These are phyloP conservation scores for Curvularia verruculosa DNA, from an alignment of 2,329 filamentous ascomycete genomes.

Conservation along the genomic window DNA sequence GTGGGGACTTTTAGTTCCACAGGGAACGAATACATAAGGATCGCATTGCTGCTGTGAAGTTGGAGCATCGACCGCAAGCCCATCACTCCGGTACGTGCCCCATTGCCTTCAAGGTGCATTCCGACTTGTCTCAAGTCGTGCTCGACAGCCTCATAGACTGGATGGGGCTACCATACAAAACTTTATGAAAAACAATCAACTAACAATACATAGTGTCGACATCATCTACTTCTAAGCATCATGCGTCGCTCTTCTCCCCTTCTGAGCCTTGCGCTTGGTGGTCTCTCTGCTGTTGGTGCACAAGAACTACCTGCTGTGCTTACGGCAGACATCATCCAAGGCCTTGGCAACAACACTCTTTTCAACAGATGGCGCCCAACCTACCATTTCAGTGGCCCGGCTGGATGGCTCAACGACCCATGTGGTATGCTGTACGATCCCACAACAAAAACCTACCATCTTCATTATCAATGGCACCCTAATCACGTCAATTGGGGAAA, in stretches of 20 bases:
- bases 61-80: constrained; percentile 7
- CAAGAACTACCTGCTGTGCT: constrained; percentile 37
- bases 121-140: neutral
- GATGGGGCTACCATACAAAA: neutral
- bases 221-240: constrained; percentile 6
- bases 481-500: constrained; percentile 57
- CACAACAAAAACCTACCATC: constrained; percentile 55
- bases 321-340: constrained; percentile 35
- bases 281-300: constrained; percentile 23
- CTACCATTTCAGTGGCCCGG: constrained; percentile 56
- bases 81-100: constrained; percentile 8
- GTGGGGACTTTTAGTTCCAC: constrained; percentile 14
- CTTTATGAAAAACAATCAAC: neutral
- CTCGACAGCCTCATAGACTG: neutral
- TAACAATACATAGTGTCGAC: constrained; percentile 7
- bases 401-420: constrained; percentile 55
- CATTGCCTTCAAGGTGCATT: neutral
- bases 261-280: constrained; percentile 35
- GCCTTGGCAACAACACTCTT: constrained; percentile 55
- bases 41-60: constrained; percentile 8
- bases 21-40: constrained; percentile 24
- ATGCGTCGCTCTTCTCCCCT: constrained; percentile 34
- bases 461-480: constrained; percentile 61
- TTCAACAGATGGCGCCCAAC: constrained; percentile 57
- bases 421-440: constrained; percentile 58